Evolutionary conservation across 345 rosid genomes (phyloP), one percentile per base, ranked within the genome.

Genomic region (Excoecaria agallocha): DNA sequence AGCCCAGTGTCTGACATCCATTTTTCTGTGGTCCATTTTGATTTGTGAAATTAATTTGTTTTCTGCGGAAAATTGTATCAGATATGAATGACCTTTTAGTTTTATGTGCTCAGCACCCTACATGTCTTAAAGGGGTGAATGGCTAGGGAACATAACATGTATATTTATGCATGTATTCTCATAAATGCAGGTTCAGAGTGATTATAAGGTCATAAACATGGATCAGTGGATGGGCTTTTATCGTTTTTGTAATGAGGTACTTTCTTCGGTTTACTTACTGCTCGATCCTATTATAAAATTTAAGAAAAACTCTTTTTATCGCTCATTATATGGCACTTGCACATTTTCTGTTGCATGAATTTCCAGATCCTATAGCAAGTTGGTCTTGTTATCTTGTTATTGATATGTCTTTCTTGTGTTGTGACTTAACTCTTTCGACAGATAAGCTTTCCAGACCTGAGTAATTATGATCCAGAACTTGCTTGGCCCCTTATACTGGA

Each of bases 401-500:
- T 43, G 8, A 15, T 24, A 13, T 8, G 48, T 1, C 46, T 54
- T n/a, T 17, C 38, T 50, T 66, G 50, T 71, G 20, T 22, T 39
- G 1, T 22, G 6, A 11, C 68, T 63, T 79, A 69, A 12, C 56
- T 79, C 6, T 75, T 76, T 73, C 49, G 72, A 77, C 94, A 95
- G 98, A 95, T 93, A 79, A 89, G 90, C 80, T 93, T 95, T 88
- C 98, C 99, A 3, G 98, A 90, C 35, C 78, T 91, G 68, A 58
- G 72, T 58, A 84, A 91, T 75, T 95, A 95, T 45, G 86, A 95
- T 84, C 96, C 98, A 38, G 87, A 86, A 78, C 99, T 93, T 24
- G 98, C 99, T 17, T 95, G 99, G 99, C 99, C 99, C 6, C 82
- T 95, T 89, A 70, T 95, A 79, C 89, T 95, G 82, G 99, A 95